Evolutionary conservation across 345 rosid species (phyloP).

Genomic region (Melastoma malabathricum): DNA sequence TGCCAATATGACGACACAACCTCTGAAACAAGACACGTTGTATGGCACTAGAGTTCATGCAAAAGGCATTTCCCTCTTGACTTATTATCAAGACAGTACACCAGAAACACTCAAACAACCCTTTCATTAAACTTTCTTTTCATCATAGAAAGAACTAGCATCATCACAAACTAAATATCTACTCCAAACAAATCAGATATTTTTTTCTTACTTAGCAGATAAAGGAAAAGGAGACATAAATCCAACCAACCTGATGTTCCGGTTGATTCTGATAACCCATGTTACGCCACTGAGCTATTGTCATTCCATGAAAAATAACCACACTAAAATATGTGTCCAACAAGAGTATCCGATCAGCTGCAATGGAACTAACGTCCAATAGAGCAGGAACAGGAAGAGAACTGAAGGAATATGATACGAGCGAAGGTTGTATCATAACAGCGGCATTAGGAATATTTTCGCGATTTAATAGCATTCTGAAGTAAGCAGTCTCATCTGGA

Average conservation of each 20-base stretch:
- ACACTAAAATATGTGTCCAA: slow-evolving; percentile 88
- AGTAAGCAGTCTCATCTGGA: slow-evolving; percentile 98
- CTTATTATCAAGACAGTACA: no score
- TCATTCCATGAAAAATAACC: slow-evolving; percentile 98
- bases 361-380: slow-evolving; percentile 93
- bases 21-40: no score
- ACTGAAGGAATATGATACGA: slow-evolving; percentile 68
- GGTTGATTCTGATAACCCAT: slow-evolving; percentile 93
- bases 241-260: slow-evolving; percentile 56
- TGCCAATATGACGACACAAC: no score
- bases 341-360: slow-evolving; percentile 76
- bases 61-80: no score
- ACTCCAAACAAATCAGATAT: no score
- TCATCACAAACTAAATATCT: no score
- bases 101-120: no score
- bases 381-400: slow-evolving; percentile 78
- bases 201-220: no score
- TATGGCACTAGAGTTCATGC: no score
- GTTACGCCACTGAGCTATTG: slow-evolving; percentile 98
- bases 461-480: slow-evolving; percentile 82
- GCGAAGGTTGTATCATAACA: slow-evolving; percentile 96
- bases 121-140: no score
- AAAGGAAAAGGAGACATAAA: no score
- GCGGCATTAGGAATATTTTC: slow-evolving; percentile 90
- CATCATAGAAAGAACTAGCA: no score